These are phyloP conservation scores for Glycyrrhiza uralensis DNA, from an alignment of 306 rosid genomes.

Conservation along the genomic window DNA sequence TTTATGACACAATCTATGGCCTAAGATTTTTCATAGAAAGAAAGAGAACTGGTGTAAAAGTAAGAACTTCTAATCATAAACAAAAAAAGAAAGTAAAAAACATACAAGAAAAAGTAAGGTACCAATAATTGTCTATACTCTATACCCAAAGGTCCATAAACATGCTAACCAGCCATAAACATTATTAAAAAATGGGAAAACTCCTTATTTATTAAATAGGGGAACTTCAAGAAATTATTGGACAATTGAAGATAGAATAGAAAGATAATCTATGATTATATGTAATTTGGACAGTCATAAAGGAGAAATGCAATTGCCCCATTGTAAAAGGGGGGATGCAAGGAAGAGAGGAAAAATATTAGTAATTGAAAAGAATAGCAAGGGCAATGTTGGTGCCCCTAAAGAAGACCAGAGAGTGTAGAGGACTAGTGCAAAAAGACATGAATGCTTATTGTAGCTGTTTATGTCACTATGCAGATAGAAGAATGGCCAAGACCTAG, in stretches of 20 bases:
- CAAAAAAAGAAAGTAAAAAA: not conserved
- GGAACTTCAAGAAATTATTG: not conserved
- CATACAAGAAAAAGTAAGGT: slow-evolving; percentile 1
- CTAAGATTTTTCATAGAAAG: not conserved
- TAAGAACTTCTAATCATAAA: not conserved
- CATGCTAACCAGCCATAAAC: not conserved
- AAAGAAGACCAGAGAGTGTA: not conserved
- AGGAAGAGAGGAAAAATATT: not conserved
- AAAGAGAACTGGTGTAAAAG: not conserved
- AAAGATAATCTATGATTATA: not conserved
- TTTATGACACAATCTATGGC: not conserved
- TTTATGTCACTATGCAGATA: no score
- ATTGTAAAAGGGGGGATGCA: not conserved
- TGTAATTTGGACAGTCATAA: not conserved
- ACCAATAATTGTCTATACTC: not conserved
- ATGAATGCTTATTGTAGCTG: not conserved
- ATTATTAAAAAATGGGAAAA: not conserved
- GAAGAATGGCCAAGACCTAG: not conserved
- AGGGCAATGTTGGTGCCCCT: no score
- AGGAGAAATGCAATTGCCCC: not conserved
- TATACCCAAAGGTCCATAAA: not conserved
- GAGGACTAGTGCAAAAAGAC: not conserved
- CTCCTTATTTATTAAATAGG: not conserved
- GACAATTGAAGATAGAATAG: not conserved
- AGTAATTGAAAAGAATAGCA: not conserved